Conservation (phyloP, 2,329 filamentous ascomycete species). For the Colletotrichum gigasporum region DNA sequence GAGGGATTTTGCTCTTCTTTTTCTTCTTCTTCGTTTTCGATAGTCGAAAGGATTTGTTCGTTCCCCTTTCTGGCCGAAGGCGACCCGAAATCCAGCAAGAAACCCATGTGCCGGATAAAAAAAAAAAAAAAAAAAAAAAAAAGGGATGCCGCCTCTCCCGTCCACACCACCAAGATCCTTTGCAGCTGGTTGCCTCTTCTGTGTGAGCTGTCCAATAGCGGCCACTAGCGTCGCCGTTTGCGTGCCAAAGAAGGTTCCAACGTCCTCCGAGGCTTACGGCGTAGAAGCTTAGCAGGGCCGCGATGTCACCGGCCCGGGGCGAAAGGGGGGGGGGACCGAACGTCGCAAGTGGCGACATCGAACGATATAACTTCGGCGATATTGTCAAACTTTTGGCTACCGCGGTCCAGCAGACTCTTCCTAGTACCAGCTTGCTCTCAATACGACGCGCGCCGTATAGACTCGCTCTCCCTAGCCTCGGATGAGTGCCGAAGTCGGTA, state of each 20-base stretch:
- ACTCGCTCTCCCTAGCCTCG: constrained; percentile 13
- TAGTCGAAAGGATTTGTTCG: constrained; percentile 11
- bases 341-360: constrained; percentile 24
- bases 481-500: constrained; percentile 19
- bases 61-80: constrained; percentile 10
- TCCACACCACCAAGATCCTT: background rate
- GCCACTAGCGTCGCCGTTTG: constrained; percentile 18
- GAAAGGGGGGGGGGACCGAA: background rate
- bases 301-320: constrained; percentile 11
- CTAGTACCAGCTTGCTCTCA: too few relatives aligned
- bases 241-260: background rate
- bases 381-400: background rate
- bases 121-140: background rate
- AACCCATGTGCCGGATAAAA: background rate
- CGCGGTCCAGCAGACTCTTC: background rate
- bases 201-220: constrained; percentile 10
- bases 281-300: background rate
- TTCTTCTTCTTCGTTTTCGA: background rate
- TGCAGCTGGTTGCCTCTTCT: background rate
- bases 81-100: background rate
- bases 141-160: constrained; percentile 10
- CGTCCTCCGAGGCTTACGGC: constrained; percentile 12
- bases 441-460: background rate
- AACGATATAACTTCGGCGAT: constrained; percentile 16
- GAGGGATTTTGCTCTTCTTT: background rate